Evolutionary conservation across 345 rosid species (phyloP).

Genomic region (Turritis glabra): DNA sequence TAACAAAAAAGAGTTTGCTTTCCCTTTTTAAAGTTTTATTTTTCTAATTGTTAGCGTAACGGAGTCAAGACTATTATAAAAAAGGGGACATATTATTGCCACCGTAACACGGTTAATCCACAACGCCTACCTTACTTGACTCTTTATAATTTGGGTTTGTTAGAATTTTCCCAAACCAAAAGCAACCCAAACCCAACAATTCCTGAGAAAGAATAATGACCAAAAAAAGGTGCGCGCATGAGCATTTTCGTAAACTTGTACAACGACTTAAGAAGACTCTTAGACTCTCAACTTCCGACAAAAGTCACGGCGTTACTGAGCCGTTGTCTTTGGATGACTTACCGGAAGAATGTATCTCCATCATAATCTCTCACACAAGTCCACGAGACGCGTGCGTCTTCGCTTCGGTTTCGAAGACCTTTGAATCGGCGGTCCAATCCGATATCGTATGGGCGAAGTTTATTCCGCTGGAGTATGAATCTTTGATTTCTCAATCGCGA

Average conservation of each 20-base stretch:
- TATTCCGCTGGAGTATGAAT: slow-evolving; percentile 48
- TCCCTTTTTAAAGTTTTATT: not conserved
- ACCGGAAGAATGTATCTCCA: slow-evolving; percentile 49
- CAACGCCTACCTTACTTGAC: slow-evolving; percentile 22
- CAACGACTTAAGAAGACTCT: not conserved
- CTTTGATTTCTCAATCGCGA: slow-evolving; percentile 2
- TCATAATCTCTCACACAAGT: slow-evolving; percentile 41
- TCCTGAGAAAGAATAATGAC: not conserved
- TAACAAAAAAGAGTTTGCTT: no score
- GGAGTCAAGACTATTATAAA: slow-evolving; percentile 21
- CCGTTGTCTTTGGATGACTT: not conserved
- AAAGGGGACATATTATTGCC: not conserved
- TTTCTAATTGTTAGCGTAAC: not conserved
- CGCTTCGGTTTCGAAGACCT: slow-evolving; percentile 43
- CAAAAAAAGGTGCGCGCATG: not conserved
- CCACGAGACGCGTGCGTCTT: slow-evolving; percentile 47
- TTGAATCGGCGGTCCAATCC: slow-evolving; percentile 45
- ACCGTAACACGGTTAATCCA: not conserved
- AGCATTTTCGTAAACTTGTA: not conserved
- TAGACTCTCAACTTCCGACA: not conserved
- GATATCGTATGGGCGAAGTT: slow-evolving; percentile 56
- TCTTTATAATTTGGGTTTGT: not conserved
- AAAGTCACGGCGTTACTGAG: not conserved
- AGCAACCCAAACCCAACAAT: not conserved
- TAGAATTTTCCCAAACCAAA: not conserved